Evolutionary conservation across 2,329 filamentous ascomycete species (phyloP), one percentile per base, ranked within the genome.

Genomic region (Dactylellina sp.): DNA sequence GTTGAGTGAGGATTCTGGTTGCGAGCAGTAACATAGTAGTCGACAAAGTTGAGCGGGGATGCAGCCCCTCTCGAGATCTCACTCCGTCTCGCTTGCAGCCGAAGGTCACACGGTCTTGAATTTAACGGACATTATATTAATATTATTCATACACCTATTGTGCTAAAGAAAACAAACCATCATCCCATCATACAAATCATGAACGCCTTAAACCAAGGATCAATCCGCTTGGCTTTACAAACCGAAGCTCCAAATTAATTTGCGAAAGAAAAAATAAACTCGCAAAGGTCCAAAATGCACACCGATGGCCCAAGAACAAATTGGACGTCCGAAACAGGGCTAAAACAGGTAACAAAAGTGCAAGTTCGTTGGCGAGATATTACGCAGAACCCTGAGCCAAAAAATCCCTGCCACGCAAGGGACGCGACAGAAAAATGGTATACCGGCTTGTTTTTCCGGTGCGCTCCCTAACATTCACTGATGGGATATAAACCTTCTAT

Each of bases 331-430:
- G 22, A 53, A 57, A 25, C 20, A 46, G n/a, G 37, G 50, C 22
- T 50, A 68, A 60, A 61, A 28, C 60, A 39, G 44, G 9, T 14
- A 35, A 42, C 56, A 61, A 62, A 61, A 62, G 56, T 16, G 64
- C 56, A 70, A 59, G 55, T 42, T 42, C 37, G 39, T 39, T 25
- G 59, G 66, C 66, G 57, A 63, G 66, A 63, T 63, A 50, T 32
- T 28, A 37, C n/a, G 11, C 28, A 14, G 42, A 63, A 63, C 65
- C 56, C 57, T 50, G 25, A 71, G 66, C 66, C 66, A 63, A 44
- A 47, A 53, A 70, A 39, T 63, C 49, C 40, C 42, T 50, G 25
- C 25, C 24, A 49, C 35, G 32, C 59, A 71, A 62, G 20, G n/a
- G n/a, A n/a, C n/a, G n/a, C n/a, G n/a, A n/a, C n/a, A n/a, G n/a